Evolutionary conservation across 2,329 filamentous ascomycete genomes (phyloP).

Genomic region (Ophiostoma pallidulum): DNA sequence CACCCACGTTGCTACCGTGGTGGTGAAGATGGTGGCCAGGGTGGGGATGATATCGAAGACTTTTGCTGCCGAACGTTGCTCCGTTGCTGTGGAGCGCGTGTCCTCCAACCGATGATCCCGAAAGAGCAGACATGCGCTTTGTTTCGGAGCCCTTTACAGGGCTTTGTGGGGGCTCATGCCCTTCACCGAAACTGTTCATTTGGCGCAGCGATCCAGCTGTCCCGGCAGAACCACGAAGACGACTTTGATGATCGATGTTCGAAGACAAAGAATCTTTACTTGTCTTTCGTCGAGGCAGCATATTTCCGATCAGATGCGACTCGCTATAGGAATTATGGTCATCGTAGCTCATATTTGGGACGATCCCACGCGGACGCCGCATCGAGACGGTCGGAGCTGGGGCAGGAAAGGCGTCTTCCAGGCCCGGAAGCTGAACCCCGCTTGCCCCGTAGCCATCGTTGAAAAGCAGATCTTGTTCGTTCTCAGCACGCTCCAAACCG

Average conservation of each 20-base stretch:
- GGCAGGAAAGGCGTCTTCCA: slow-evolving; percentile 18
- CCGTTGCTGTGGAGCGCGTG: background rate
- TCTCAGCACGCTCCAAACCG: slow-evolving; percentile 20
- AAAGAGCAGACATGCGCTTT: slow-evolving; percentile 11
- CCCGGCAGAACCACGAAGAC: background rate
- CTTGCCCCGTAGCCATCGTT: slow-evolving; percentile 27
- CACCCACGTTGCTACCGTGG: slow-evolving; percentile 11
- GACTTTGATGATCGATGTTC: background rate
- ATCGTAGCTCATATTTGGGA: background rate
- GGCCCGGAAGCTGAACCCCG: slow-evolving; percentile 27
- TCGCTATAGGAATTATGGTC: slow-evolving; percentile 1
- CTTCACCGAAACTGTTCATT: background rate
- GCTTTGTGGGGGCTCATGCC: background rate
- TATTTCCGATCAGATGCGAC: background rate
- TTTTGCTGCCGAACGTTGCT: slow-evolving; percentile 4
- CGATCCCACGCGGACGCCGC: background rate
- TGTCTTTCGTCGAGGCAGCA: background rate
- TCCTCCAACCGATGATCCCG: background rate
- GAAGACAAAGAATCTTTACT: background rate
- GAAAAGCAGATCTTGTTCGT: slow-evolving; percentile 31
- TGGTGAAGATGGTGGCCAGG: background rate
- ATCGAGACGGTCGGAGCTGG: slow-evolving; percentile 4
- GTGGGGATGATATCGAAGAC: slow-evolving; percentile 1
- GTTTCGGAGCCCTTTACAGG: slow-evolving; percentile 1
- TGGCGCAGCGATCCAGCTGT: background rate